Evolutionary conservation across 2,329 filamentous ascomycete species (phyloP), one percentile per base, ranked within the genome.

Genomic region (Scytalidium sp.): DNA sequence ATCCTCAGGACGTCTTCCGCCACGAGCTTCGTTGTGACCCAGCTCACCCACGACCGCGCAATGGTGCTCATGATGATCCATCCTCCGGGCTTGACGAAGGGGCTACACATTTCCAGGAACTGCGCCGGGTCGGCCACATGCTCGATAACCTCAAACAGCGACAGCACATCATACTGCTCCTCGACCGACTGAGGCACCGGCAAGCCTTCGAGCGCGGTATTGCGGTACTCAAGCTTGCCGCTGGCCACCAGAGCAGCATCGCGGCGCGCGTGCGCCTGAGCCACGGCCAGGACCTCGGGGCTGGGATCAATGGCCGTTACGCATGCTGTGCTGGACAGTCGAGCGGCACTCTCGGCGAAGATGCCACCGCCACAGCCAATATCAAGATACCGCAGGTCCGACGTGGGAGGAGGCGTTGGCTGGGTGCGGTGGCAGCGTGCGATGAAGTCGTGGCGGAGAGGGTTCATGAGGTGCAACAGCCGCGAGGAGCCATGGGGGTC

Each of bases 381-480:
- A 68, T 99, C 94, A 47, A 99, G 85, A 68, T 90, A 96, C 27
- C 78, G 78, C 3, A 90, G 74, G 17, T 75, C 75, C 8, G 63
- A 55, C 50, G 60, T 57, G 54, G 58, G 29, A 55, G 71, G 57
- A 20, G 71, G 62, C 43, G 73, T 70, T 52, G 72, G 70, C 42
- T 79, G 75, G 19, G 81, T 78, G 56, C 76, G 69, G 43, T 86
- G 80, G 65, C 93, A 97, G 55, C 75, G 72, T 19, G 78, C 78
- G 67, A 97, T 94, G 71, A 97, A 97, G 70, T 91, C 85, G 73
- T 97, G 92, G 27, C 94, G 91, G 42, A 96, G 82, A 2, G 94
- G 94, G 72, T 99, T 97, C 93, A 99, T 97, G 58, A 96, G 85
- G 70, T 99, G 94, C 2, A 99, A 83, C 51, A 97, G 84, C 36